Percentiles rank a stretch among this genome's conserved stretches.
phyloP scores from a whole-genome alignment of 768 basidiomycete species.

The Rhodotorula toruloides region DNA sequence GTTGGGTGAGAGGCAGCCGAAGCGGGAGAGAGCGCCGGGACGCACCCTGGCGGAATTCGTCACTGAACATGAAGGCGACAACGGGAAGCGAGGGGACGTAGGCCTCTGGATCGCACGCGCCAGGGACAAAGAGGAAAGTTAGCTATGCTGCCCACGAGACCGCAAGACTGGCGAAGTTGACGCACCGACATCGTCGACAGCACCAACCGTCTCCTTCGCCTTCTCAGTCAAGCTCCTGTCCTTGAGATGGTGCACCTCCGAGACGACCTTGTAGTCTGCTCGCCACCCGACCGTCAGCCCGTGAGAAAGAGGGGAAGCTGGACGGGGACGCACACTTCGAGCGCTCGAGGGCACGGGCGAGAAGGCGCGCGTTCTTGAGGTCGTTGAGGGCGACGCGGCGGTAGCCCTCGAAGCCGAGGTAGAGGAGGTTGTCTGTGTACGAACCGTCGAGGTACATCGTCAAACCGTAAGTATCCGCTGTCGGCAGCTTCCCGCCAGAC shows the following conservation, averaged over 20 bases:
- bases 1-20: not conserved
- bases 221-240: conserved; percentile 38
- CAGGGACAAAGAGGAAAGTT: not conserved
- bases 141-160: too few species aligned
- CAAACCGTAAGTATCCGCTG: too few species aligned
- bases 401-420: conserved; percentile 49
- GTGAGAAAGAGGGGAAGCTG: not conserved
- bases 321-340: conserved; percentile 49
- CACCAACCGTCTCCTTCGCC: conserved; percentile 46
- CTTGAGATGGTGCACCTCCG: conserved; percentile 54
- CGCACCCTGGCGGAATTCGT: conserved; percentile 51
- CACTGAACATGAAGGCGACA: conserved; percentile 55
- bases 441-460: too few species aligned
- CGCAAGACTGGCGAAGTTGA: not conserved
- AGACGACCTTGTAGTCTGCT: conserved; percentile 45
- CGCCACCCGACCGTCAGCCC: not conserved
- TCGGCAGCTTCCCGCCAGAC: too few species aligned
- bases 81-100: conserved; percentile 57
- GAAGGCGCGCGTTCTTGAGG: conserved; percentile 54
- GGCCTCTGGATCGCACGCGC: conserved; percentile 24
- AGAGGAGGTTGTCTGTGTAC: conserved; percentile 37
- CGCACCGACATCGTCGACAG: conserved; percentile 53
- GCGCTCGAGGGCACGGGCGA: conserved; percentile 58
- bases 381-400: conserved; percentile 53
- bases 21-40: not conserved